Conservation (phyloP, 129 eudicot species). For the Escallonia herrerae region DNA sequence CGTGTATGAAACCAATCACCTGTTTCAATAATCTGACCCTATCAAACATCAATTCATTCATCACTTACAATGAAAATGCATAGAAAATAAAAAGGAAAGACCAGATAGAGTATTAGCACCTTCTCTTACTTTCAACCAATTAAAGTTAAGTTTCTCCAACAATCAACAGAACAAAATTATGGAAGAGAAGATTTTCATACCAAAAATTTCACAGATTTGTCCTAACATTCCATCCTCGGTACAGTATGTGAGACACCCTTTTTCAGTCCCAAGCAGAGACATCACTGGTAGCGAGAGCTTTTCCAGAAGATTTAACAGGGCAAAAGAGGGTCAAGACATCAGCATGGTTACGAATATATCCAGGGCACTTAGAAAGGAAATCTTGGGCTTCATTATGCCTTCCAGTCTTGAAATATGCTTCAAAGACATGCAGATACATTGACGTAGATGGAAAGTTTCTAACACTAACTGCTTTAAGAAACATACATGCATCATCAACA, state of each 20-base stretch:
- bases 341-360: conserved; percentile 48
- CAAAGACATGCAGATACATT: conserved; percentile 50
- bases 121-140: conserved; percentile 3
- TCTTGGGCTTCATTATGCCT: conserved; percentile 63
- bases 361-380: conserved; percentile 69
- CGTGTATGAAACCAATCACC: too few relatives aligned
- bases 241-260: conserved; percentile 6
- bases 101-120: too few relatives aligned
- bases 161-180: conserved; percentile 12
- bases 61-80: too few relatives aligned
- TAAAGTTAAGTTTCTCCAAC: conserved; percentile 18
- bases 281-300: conserved; percentile 21
- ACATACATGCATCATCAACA: conserved; percentile 58
- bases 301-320: conserved; percentile 31
- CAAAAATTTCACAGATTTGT: conserved; percentile 15
- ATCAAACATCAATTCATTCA: too few relatives aligned
- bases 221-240: conserved; percentile 3
- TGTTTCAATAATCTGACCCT: too few relatives aligned
- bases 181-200: conserved; percentile 19
- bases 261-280: conserved; percentile 28
- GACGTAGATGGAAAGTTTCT: conserved; percentile 49
- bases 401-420: conserved; percentile 64
- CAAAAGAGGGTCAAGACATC: conserved; percentile 67
- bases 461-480: conserved; percentile 47
- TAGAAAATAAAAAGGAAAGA: too few relatives aligned